Conservation (phyloP, 441 rosid genomes). For the Populus tomentosa region DNA sequence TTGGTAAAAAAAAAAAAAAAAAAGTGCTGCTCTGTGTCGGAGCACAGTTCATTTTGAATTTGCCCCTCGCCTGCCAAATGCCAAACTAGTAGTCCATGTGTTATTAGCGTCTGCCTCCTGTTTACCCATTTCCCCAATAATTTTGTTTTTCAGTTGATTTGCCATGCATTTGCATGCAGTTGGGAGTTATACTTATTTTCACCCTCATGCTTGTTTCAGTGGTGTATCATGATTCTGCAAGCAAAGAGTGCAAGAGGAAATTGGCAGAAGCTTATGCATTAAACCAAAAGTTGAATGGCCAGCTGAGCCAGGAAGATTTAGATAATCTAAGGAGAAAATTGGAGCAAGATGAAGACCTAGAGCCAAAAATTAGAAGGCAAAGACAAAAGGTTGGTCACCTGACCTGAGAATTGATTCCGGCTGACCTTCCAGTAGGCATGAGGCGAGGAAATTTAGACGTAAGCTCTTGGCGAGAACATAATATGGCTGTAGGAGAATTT, state of each 20-base stretch:
- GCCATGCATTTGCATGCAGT: background rate
- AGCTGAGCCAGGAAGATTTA: slow-evolving; percentile 53
- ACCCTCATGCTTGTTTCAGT: slow-evolving; percentile 37
- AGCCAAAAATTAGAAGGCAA: slow-evolving; percentile 30
- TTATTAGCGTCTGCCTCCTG: background rate
- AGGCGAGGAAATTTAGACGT: background rate
- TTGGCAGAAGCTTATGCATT: slow-evolving; percentile 77
- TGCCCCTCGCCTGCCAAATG: background rate
- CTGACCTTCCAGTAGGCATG: background rate
- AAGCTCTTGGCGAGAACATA: background rate
- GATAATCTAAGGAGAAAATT: slow-evolving; percentile 53
- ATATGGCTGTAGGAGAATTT: background rate
- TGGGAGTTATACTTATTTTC: background rate
- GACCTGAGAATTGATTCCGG: background rate
- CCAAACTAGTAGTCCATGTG: background rate
- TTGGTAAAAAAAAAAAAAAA: background rate
- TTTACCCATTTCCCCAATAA: background rate
- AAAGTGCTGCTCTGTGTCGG: background rate
- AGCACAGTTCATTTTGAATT: background rate
- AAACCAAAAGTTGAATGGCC: slow-evolving; percentile 51
- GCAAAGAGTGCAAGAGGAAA: slow-evolving; percentile 81
- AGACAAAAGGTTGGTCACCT: slow-evolving; percentile 25
- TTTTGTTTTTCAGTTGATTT: background rate
- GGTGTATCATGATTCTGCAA: slow-evolving; percentile 77
- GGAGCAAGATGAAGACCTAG: slow-evolving; percentile 36